phyloP scores from a whole-genome alignment of 2,329 filamentous ascomycete species.

The Ophiostoma perfectum region DNA sequence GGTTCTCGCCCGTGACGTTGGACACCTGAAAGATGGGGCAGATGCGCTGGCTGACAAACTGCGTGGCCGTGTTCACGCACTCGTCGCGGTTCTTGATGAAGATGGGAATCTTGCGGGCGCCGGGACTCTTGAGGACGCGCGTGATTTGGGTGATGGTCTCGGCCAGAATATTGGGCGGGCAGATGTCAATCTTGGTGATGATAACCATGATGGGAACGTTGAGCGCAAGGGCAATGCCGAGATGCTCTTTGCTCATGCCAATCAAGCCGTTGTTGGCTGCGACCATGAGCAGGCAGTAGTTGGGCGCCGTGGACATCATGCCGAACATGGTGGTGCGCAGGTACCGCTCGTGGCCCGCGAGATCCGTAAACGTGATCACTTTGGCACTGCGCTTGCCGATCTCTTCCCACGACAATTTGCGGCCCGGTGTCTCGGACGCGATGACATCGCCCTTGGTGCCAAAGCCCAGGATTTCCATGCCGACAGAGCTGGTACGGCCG shows the following conservation, averaged over 20 bases:
- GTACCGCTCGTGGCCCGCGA: conserved; percentile 94
- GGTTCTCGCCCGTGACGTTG: conserved; percentile 88
- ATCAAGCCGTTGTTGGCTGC: conserved; percentile 96
- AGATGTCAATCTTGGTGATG: conserved; percentile 97
- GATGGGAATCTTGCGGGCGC: conserved; percentile 89
- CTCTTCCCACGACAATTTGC: conserved; percentile 86
- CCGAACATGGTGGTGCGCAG: conserved; percentile 95
- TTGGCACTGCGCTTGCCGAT: conserved; percentile 93
- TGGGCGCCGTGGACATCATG: conserved; percentile 86
- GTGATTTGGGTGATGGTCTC: conserved; percentile 89
- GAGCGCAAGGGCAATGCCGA: conserved; percentile 87
- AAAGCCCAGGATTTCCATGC: conserved; percentile 99
- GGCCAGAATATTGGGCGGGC: conserved; percentile 88
- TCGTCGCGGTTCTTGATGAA: conserved; percentile 90
- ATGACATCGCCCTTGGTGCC: conserved; percentile 81
- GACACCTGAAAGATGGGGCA: conserved; percentile 97
- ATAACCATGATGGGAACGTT: conserved; percentile 98
- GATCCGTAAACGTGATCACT: conserved; percentile 92
- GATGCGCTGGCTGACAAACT: conserved; percentile 92
- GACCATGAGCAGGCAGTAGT: conserved; percentile 97
- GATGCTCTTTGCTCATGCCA: conserved; percentile 96
- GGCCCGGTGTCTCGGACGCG: conserved; percentile 72
- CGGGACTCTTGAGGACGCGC: conserved; percentile 88
- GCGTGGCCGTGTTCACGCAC: conserved; percentile 89
- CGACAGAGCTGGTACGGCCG: conserved; percentile 89